Evolutionary conservation across 2,329 filamentous ascomycete species (phyloP), one percentile per base, ranked within the genome.

Genomic region (Lasiodiplodia gonubiensis): DNA sequence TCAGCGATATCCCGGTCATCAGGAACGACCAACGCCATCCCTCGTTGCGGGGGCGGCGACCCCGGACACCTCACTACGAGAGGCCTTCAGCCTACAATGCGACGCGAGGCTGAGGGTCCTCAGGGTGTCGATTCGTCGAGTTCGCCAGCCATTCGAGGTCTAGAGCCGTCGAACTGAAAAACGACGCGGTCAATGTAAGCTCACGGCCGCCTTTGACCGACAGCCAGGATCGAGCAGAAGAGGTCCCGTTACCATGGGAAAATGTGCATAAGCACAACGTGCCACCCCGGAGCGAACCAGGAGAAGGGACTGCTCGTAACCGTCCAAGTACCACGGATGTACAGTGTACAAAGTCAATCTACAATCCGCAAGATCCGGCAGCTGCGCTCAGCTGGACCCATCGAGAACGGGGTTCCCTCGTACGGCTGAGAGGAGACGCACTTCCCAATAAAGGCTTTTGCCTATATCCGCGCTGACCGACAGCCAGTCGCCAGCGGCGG

Each of bases 181-280:
- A 21, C 59, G 25, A 21, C 18, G 46, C 14, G 46, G 27, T 63
- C 46, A 18, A 35, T 52, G 30, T 52, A 51, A 63, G 46, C 59
- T 51, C 59, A 37, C 30, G 25, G 27, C 46, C 37, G 35, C 30
- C 2, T 27, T 37, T 33, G 27, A 25, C 59, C 59, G 59, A 63
- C 59, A 51, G 27, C 42, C 46, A 52, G 46, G 59, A 39, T 63
- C 10, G 59, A 35, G 6, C 5, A 52, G 46, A 11, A 51, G 59
- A 25, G 16, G 37, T 51, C 27, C 46, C 59, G 3, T 63, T 63
- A 63, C 59, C 59, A 63, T 63, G 59, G 59, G 59, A 51, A 33
- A 63, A 49, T 63, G 59, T 63, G 59, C 59, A 63, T 63, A 37
- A 49, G 59, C 59, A 63, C 59, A 63, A 63, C 46, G 59, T 63